Percentiles rank a stretch among this genome's conserved stretches.
phyloP scores from a whole-genome alignment of 768 basidiomycete species.

The Suillus bovinus region DNA sequence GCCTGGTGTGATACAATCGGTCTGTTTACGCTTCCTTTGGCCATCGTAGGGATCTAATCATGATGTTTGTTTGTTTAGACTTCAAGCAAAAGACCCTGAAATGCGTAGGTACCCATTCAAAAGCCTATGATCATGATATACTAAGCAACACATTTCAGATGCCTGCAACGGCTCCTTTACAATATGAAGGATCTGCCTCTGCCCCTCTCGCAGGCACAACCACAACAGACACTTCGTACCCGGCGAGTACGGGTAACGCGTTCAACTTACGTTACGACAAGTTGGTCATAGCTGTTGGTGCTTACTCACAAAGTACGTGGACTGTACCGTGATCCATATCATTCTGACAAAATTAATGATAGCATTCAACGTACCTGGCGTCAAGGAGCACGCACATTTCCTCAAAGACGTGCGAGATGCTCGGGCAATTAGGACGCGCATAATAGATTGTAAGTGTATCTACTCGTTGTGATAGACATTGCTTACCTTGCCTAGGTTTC shows the following conservation, averaged over 20 bases:
- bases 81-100: constrained; percentile 57
- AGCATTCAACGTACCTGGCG: constrained; percentile 74
- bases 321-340: constrained; percentile 1
- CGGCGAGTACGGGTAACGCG: constrained; percentile 28
- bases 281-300: constrained; percentile 82
- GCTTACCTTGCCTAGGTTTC: constrained; percentile 48
- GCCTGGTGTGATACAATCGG: constrained; percentile 79
- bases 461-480: constrained; percentile 3
- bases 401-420: constrained; percentile 81
- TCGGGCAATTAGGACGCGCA: constrained; percentile 64
- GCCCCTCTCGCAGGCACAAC: constrained; percentile 16
- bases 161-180: constrained; percentile 56
- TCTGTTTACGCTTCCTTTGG: constrained; percentile 22
- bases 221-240: constrained; percentile 20
- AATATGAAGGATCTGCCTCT: constrained; percentile 27
- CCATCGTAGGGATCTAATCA: neutral
- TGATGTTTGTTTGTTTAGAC: constrained; percentile 38
- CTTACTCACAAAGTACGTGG: constrained; percentile 76
- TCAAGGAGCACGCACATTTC: constrained; percentile 81
- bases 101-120: constrained; percentile 49
- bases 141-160: constrained; percentile 39
- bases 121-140: neutral
- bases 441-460: constrained; percentile 62
- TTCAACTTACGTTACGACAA: constrained; percentile 77
- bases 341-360: constrained; percentile 7